phyloP scores from a whole-genome alignment of 2,329 filamentous ascomycete genomes.

The Volutella citrinella region DNA sequence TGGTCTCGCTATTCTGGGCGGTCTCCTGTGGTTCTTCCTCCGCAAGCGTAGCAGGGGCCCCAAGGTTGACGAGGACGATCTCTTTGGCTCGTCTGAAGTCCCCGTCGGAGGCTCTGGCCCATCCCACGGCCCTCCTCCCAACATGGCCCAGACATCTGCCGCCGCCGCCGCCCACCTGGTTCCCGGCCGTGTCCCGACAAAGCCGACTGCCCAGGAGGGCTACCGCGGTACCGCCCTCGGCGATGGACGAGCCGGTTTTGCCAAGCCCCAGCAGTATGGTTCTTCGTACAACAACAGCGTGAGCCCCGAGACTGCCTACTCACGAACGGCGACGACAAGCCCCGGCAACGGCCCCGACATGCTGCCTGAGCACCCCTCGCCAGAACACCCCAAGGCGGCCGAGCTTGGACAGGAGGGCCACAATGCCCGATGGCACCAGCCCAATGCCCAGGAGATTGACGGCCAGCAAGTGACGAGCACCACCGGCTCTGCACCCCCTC shows the following conservation, averaged over 20 bases:
- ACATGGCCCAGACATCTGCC: conserved; percentile 30
- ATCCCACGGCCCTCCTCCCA: conserved; percentile 20
- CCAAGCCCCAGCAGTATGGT: conserved; percentile 35
- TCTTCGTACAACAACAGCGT: conserved; percentile 27
- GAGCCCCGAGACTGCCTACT: conserved; percentile 22
- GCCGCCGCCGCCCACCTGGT: conserved; percentile 21
- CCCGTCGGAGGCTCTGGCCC: conserved; percentile 31
- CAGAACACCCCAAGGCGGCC: conserved; percentile 21
- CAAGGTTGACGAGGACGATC: conserved; percentile 36
- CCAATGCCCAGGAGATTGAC: conserved; percentile 38
- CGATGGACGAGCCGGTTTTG: conserved; percentile 37
- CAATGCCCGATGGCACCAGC: conserved; percentile 32
- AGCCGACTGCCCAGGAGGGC: conserved; percentile 28
- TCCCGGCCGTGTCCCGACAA: conserved; percentile 24
- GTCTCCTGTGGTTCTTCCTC: conserved; percentile 28
- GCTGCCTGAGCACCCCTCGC: conserved; percentile 13
- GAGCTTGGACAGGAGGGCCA: conserved; percentile 33
- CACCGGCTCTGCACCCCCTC: conserved; percentile 23
- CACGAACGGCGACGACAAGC: conserved; percentile 17
- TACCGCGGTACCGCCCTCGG: conserved; percentile 39
- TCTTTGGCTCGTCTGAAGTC: conserved; percentile 41
- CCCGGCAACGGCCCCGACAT: conserved; percentile 3
- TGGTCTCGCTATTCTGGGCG: conserved; percentile 31
- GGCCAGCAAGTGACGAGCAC: conserved; percentile 29
- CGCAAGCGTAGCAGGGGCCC: conserved; percentile 29